Evolutionary conservation across 1,284 basidiomycete species (phyloP), one percentile per base, ranked within the genome.

Genomic region (Termitomyces sp.): DNA sequence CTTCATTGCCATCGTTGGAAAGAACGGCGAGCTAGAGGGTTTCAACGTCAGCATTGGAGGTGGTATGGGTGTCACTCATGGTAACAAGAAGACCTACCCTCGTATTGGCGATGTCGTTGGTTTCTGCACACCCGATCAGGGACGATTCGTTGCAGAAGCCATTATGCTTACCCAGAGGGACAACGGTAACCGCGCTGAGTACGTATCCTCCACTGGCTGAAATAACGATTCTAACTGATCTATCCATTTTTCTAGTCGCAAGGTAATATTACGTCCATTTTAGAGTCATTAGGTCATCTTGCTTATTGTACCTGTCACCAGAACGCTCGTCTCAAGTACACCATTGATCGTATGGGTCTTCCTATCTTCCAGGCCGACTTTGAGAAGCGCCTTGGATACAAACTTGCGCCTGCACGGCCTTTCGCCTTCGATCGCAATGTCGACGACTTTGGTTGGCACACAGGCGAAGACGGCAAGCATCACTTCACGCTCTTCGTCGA

Each of bases 51-150:
- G 88, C 34, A 79, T 90, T 44, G 94, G 96, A 64, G 96, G 96
- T 67, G 97, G 96, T 56, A 99, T 99, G 96, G 96, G 96, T 73
- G 96, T 99, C 45, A 98, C 96, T 0, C 95, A 99, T 69, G 94
- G 92, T 51, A 97, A 94, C 81, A 99, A 98, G 80, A 95, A 96
- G 78, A 99, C 96, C 0, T 99, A 99, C 72, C 97, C 97, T 44
- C 87, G 97, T 58, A 73, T 90, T 41, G 94, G 85, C 48, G 87
- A 88, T 65, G 76, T 98, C 28, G 83, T 99, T 61, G 97, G 96
- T 53, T 99, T 98, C 78, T 93, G 94, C 65, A 91, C 88, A 1
- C 78, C 86, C 13, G 93, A 96, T 59, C 88, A 99, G 69, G 94
- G 90, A 50, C 81, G 83, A 65, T 78, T 86, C 56, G 89, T 95